Base-by-base conservation (phyloP, 2,329 filamentous ascomycete genomes). In the Fusarium aywerte region DNA sequence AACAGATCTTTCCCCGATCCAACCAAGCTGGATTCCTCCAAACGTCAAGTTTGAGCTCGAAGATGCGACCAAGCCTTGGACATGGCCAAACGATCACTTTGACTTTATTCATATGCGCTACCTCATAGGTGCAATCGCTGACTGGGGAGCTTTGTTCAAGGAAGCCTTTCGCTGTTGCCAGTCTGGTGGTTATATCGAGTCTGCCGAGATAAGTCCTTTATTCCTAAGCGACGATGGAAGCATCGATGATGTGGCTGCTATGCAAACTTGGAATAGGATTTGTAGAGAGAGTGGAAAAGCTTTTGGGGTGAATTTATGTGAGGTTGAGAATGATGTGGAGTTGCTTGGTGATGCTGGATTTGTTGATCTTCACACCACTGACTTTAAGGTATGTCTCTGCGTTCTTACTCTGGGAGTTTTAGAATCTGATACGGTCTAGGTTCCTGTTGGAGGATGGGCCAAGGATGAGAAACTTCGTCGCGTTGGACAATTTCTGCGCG, bases 91-190 rank as follows among this genome's bases (percentile, higher is more conserved):
- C 0, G 18, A 55, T 2, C 15, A n/a, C 2, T 40, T 63, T 1
- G 60, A 61, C 3, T 40, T 55, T 2, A 20, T 63, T 2, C 60
- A 63, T 4, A 56, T 63, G n/a, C 60, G 60, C 11, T 61, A 55
- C 10, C 56, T 63, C 1, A 56, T 49, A 5, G 56, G 60, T 0
- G 42, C 48, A 4, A 33, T 63, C 3, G 36, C 32, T 3, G 38
- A 63, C 18, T 63, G 57, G 60, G 38, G 36, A 0, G 49, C 36
- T 1, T 5, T 63, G 1, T 61, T 49, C 4, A 36, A 36, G 20
- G 48, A 63, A 20, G 60, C 56, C 0, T 51, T 45, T 9, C 18
- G 43, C 0, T 38, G 40, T 15, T 61, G 48, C 4, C 35, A 18
- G 5, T 18, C 56, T 8, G 49, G 44, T 0, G 56, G 60, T 0